These are phyloP conservation scores for Eucalyptus fibrosa DNA, from an alignment of 345 rosid genomes.

Conservation along the genomic window DNA sequence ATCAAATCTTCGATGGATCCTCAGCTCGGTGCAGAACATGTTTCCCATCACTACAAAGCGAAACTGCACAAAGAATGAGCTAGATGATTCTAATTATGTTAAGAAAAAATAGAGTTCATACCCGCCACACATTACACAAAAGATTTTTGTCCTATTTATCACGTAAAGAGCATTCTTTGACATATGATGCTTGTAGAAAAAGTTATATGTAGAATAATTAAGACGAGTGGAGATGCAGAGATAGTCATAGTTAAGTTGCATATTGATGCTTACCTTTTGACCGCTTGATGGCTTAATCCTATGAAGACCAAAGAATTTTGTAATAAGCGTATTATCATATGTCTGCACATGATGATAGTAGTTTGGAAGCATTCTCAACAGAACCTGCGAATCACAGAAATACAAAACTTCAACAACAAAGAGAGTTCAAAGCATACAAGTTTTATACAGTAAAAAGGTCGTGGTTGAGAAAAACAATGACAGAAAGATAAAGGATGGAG, in stretches of 20 bases:
- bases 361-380: slow-evolving; percentile 91
- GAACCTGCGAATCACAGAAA: slow-evolving; percentile 48
- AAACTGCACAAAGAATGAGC: slow-evolving; percentile 41
- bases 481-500: neutral
- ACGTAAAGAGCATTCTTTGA: neutral
- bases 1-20: slow-evolving; percentile 94
- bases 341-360: slow-evolving; percentile 88
- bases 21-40: slow-evolving; percentile 95
- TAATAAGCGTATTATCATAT: slow-evolving; percentile 88
- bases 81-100: neutral
- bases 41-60: slow-evolving; percentile 99
- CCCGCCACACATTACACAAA: neutral
- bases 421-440: neutral
- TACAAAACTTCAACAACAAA: neutral
- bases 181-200: neutral
- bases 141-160: neutral
- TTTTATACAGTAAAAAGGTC: neutral
- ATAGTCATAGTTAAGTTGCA: neutral
- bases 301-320: slow-evolving; percentile 98
- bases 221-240: neutral
- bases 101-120: neutral
- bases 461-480: neutral
- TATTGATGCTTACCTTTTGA: slow-evolving; percentile 50
- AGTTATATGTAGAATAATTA: neutral
- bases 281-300: slow-evolving; percentile 98